A percentile compares a stretch with the other conserved stretches of the same genome.
phyloP scores from a whole-genome alignment of 164 flowering plant genomes.

The Nelumbo lutea region DNA sequence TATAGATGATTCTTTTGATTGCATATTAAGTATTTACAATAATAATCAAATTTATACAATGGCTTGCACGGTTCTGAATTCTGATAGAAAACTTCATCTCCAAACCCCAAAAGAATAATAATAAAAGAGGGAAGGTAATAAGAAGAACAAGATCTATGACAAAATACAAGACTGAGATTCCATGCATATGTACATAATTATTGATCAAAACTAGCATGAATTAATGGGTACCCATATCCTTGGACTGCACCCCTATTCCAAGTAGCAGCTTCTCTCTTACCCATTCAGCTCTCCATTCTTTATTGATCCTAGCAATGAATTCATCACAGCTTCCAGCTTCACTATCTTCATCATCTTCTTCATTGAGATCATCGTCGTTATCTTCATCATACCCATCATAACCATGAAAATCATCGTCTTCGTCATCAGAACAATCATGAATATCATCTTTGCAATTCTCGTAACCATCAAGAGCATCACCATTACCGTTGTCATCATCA shows the following conservation, averaged over 20 bases:
- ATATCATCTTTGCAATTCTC: too few relatives aligned
- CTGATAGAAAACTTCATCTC: too few relatives aligned
- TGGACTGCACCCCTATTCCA: not conserved
- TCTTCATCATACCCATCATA: slow-evolving; percentile 19
- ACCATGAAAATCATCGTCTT: slow-evolving; percentile 8
- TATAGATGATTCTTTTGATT: too few relatives aligned
- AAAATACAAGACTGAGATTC: too few relatives aligned
- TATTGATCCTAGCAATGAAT: slow-evolving; percentile 29
- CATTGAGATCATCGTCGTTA: not conserved
- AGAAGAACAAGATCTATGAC: too few relatives aligned
- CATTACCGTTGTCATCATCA: not conserved
- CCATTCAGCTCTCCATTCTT: slow-evolving; percentile 34
- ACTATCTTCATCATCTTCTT: slow-evolving; percentile 1
- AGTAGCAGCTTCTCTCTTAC: slow-evolving; percentile 14
- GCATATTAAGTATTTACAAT: too few relatives aligned
- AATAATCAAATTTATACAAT: too few relatives aligned
- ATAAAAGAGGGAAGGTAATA: too few relatives aligned
- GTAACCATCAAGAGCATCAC: slow-evolving; percentile 13
- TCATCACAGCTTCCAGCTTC: slow-evolving; percentile 25
- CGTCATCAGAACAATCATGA: not conserved
- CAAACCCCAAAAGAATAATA: too few relatives aligned
- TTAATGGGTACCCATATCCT: not conserved
- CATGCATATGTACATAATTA: too few relatives aligned
- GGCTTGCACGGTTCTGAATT: too few relatives aligned
- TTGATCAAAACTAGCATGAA: too few relatives aligned